Evolutionary conservation across 2,329 filamentous ascomycete species (phyloP).

Genomic region (Tolypocladium tropicale): DNA sequence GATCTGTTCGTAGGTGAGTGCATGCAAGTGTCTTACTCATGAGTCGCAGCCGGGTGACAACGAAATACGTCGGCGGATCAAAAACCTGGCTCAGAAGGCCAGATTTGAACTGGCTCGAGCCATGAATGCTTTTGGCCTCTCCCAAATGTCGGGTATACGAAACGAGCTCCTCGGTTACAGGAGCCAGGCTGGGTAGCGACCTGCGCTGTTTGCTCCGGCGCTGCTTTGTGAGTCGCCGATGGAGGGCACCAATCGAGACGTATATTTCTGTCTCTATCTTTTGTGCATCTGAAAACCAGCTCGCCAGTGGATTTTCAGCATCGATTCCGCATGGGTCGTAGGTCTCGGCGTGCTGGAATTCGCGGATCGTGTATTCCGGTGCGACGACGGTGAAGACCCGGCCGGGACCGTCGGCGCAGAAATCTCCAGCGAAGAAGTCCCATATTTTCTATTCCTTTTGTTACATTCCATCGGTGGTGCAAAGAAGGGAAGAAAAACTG

Average conservation of each 20-base stretch:
- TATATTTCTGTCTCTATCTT: conserved; percentile 6
- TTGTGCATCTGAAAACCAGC: conserved; percentile 7
- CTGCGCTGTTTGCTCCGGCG: background rate
- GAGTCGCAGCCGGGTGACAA: conserved; percentile 2
- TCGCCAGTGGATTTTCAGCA: background rate
- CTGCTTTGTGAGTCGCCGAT: background rate
- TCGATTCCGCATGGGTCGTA: conserved; percentile 4
- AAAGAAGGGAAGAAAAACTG: background rate
- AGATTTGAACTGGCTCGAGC: conserved; percentile 8
- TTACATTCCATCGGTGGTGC: background rate
- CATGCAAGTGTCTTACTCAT: conserved; percentile 14
- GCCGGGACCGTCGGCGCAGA: conserved; percentile 9
- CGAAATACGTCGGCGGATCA: conserved; percentile 6
- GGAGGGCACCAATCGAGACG: conserved; percentile 4
- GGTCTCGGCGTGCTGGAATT: conserved; percentile 4
- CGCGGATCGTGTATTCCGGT: conserved; percentile 14
- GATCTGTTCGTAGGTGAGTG: no score
- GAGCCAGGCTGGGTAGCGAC: background rate
- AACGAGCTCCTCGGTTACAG: conserved; percentile 2
- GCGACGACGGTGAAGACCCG: conserved; percentile 14
- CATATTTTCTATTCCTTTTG: conserved; percentile 13
- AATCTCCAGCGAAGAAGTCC: conserved; percentile 11
- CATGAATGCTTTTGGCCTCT: conserved; percentile 5
- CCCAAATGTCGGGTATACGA: background rate
- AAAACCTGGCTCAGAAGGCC: conserved; percentile 1